Evolutionary conservation across 2,329 filamentous ascomycete species (phyloP), one percentile per base, ranked within the genome.

Genomic region (Phoma sp.): DNA sequence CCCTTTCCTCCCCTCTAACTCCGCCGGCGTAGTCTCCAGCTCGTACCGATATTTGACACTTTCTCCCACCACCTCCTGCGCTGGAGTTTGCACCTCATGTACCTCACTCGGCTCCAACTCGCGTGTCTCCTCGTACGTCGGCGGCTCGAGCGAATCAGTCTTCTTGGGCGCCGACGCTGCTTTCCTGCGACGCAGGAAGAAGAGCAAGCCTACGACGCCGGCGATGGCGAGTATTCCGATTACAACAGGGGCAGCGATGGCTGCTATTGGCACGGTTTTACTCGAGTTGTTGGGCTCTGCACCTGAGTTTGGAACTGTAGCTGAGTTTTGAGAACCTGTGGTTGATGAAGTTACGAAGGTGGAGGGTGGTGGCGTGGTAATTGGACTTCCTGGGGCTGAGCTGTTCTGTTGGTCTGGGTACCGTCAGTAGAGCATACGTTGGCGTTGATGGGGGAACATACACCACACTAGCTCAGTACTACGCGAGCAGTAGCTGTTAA

Each of bases 141-240:
- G 9, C 14, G 1, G 47, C 30, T 17, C 40, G 26, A 18, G 29
- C 15, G 17, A 34, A 33, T 5, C 26, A 36, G 12, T 39, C 23
- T 30, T 20, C 21, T 6, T 20, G 15, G 33, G 46, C 18, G 21
- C 20, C 30, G n/a, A 32, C 38, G 7, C n/a, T n/a, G 33, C 25
- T 29, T 33, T 36, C 5, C 45, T 36, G n/a, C 49, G 39, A 4
- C 49, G 45, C 14, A 53, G 39, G n/a, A 32, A 53, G 29, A 53
- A 43, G 11, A 57, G 14, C 1, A 57, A 23, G 3, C 49, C 45
- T 1, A 50, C 29, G 7, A 49, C 29, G 4, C 32, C 29, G 1
- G 45, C 49, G 23, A 57, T 42, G 45, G 42, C 45, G 26, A 50
- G n/a, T 1, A 50, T 29, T 20, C 49, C 49, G 20, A 57, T 50